phyloP scores from a whole-genome alignment of 257 asterid genomes.

The Cinchona pubescens region DNA sequence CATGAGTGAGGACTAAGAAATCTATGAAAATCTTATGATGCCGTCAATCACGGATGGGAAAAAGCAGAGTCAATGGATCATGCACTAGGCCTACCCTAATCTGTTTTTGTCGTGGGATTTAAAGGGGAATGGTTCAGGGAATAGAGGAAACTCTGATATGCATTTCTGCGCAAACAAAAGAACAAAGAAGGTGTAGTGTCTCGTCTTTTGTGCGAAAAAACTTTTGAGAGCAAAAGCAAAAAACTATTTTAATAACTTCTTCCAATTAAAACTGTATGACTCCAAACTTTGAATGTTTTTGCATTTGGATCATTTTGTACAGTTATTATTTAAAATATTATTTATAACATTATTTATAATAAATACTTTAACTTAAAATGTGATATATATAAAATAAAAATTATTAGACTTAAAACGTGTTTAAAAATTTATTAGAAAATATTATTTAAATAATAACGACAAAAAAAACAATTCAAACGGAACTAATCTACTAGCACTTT shows the following conservation, averaged over 20 bases:
- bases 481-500: no score
- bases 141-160: not conserved
- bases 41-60: slow-evolving; percentile 36
- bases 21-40: slow-evolving; percentile 11
- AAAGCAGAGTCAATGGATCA: slow-evolving; percentile 17
- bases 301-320: no score
- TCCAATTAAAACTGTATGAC: not conserved
- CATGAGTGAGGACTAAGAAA: slow-evolving; percentile 35
- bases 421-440: no score
- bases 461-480: no score
- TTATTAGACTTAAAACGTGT: no score
- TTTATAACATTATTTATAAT: no score
- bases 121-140: not conserved
- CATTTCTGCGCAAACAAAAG: not conserved
- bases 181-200: not conserved
- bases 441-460: no score
- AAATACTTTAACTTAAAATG: no score
- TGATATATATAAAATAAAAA: no score
- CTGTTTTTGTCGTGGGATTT: not conserved
- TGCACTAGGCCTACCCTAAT: slow-evolving; percentile 1
- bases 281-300: not conserved
- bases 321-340: no score
- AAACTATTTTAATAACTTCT: not conserved
- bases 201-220: not conserved
- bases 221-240: not conserved